Evolutionary conservation across 2,329 filamentous ascomycete species (phyloP), one percentile per base, ranked within the genome.

Genomic region (Colletotrichum endophyticum): DNA sequence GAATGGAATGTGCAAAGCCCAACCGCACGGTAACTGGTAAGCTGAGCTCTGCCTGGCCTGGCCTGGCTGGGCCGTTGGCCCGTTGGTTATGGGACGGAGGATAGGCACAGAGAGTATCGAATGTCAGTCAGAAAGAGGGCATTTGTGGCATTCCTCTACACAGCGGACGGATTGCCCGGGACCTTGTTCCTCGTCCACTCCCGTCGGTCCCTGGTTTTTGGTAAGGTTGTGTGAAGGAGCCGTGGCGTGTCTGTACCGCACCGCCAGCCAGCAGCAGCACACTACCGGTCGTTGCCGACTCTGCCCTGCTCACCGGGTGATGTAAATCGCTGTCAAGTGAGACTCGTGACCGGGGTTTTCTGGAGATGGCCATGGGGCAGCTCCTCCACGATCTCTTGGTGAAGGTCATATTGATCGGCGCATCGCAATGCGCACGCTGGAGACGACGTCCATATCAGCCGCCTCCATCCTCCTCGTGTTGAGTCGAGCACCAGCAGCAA

Each of bases 281-380:
- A 49, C 44, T 59, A 59, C 56, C 27, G 32, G 28, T 64, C 63
- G 36, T 66, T 63, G 27, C 73, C 70, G 73, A 59, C 70, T 64
- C 64, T 62, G 70, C 63, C 63, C 64, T 76, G 70, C 73, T 76
- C 70, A 73, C 57, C 56, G 64, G 70, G 63, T 44, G 63, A 69
- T 66, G 73, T 59, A n/a, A 69, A 69, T 64, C 64, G 44, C 39
- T 49, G 73, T 44, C 57, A 44, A 73, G n/a, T 57, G 64, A 73
- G 73, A 73, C 73, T 36, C 57, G 70, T 49, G 70, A 69, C 73
- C 39, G 28, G 64, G 73, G 73, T 16, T 49, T 53, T 67, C 22
- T 27, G 25, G 53, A 69, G 56, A 75, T 66, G 62, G 32, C 49
- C 22, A 62, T 66, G 67, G 49, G 69, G 30, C 11, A 66, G 44